Evolutionary conservation across 495 filamentous ascomycete species (phyloP).

Genomic region (Aspergillus taichungensis): DNA sequence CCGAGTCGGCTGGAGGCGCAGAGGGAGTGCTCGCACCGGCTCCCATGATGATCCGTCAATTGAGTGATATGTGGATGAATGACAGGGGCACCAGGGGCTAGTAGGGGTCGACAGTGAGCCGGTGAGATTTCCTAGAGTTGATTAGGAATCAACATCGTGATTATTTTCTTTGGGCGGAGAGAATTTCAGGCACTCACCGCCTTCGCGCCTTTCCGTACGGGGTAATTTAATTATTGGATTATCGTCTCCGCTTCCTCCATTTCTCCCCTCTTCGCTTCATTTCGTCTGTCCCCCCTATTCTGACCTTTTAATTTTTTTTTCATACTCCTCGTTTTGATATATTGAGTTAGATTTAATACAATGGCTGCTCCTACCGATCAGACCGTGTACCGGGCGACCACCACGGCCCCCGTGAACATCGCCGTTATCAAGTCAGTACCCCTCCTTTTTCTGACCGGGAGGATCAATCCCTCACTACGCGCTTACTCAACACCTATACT

Average conservation of each 20-base stretch:
- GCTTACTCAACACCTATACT: conserved; percentile 6
- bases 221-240: conserved; percentile 2
- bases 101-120: no score
- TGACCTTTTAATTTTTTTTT: no score
- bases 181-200: conserved; percentile 28
- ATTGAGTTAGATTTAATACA: background rate
- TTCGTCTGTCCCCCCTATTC: background rate
- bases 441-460: conserved; percentile 13
- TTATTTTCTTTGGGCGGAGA: conserved; percentile 6
- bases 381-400: conserved; percentile 77
- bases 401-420: conserved; percentile 96
- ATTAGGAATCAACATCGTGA: no score
- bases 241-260: background rate
- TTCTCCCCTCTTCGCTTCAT: conserved; percentile 5
- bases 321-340: no score
- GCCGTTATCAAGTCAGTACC: conserved; percentile 84
- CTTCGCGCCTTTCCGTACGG: conserved; percentile 6
- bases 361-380: conserved; percentile 39
- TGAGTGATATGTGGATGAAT: no score
- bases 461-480: conserved; percentile 6
- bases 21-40: conserved; percentile 35
- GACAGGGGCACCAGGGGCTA: no score
- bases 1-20: conserved; percentile 14
- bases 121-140: no score
- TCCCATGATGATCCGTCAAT: conserved; percentile 21